Base-by-base conservation (phyloP, 768 basidiomycete genomes). In the Pisolithus orientalis region DNA sequence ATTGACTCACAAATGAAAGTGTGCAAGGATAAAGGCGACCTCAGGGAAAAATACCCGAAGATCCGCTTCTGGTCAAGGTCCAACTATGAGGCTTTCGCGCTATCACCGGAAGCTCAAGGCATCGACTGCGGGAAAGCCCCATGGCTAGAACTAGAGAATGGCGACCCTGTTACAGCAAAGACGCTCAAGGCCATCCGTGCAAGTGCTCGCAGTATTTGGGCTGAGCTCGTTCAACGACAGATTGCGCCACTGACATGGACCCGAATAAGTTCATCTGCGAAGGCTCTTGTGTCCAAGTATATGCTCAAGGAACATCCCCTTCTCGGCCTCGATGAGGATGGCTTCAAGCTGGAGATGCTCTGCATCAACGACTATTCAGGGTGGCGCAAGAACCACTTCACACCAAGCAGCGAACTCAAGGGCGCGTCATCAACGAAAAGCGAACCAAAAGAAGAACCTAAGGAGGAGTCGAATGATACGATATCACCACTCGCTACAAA, bases 381-480 rank as follows among this genome's bases (percentile, higher is more conserved):
- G 8, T 39, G 38, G 38, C 17, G 5, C 38, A 39, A 39, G 17
- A 39, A 39, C 38, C 38, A 39, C 13, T 2, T 9, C 38, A 39
- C 38, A 14, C 13, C 38, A 46, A 52, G 62, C 46, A 64, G 66
- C 34, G 57, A 14, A 39, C 3, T 5, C 6, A 39, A 39, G 6
- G 38, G 7, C 17, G 5, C 2, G 8, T 39, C 38, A 39, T 39
- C 38, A 39, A 39, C 4, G 6, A 39, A 39, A 39, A 5, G 6
- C 17, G 5, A 13, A 39, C 38, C 38, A 8, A 39, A 39, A 17
- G 38, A 39, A 39, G 38, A 39, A 39, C 2, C 21, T 2, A 21
- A 21, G 21, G 21, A 21, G 21, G 38, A 39, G 13, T 2, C 38
- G 1, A 39, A 8, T 14, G 13, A 39, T 13, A 14, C 2, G 8